A percentile compares a stretch with the other conserved stretches of the same genome.
phyloP scores from a whole-genome alignment of 1,284 basidiomycete species.

The Ustilago trichophora region DNA sequence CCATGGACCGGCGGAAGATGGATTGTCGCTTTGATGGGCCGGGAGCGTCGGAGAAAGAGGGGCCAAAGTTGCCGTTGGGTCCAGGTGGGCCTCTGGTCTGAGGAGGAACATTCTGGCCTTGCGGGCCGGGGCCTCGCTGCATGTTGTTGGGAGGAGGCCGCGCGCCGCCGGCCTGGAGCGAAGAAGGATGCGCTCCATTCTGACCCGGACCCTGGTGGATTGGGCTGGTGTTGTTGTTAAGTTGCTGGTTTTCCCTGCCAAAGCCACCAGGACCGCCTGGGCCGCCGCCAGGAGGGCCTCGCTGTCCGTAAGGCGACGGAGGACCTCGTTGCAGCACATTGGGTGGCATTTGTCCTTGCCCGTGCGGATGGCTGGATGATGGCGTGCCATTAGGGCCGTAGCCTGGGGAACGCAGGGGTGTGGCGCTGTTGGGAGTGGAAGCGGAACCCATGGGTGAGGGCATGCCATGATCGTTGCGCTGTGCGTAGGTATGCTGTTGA shows the following conservation, averaged over 20 bases:
- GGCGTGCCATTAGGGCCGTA: slow-evolving; percentile 22
- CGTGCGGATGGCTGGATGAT: slow-evolving; percentile 9
- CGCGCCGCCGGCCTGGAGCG: slow-evolving; percentile 18
- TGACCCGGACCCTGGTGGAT: background rate
- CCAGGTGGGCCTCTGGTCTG: slow-evolving; percentile 16
- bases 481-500: slow-evolving; percentile 16
- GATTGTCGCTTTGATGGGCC: slow-evolving; percentile 42
- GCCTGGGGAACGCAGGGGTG: slow-evolving; percentile 37
- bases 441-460: slow-evolving; percentile 17
- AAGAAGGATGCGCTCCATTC: slow-evolving; percentile 9
- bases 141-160: slow-evolving; percentile 17
- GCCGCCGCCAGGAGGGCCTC: slow-evolving; percentile 3
- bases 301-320: slow-evolving; percentile 23
- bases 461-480: slow-evolving; percentile 1
- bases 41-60: slow-evolving; percentile 43
- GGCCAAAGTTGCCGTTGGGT: slow-evolving; percentile 19
- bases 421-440: slow-evolving; percentile 30
- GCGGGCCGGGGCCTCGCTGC: slow-evolving; percentile 13
- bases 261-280: slow-evolving; percentile 1
- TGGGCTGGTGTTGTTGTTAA: slow-evolving; percentile 6
- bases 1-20: slow-evolving; percentile 52
- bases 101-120: slow-evolving; percentile 3
- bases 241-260: background rate
- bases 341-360: slow-evolving; percentile 15
- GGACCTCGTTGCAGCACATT: slow-evolving; percentile 42